A percentile compares a stretch with the other conserved stretches of the same genome.
Evolutionary conservation across 2,329 filamentous ascomycete species (phyloP).

Genomic region (Cadophora luteo-olivacea): DNA sequence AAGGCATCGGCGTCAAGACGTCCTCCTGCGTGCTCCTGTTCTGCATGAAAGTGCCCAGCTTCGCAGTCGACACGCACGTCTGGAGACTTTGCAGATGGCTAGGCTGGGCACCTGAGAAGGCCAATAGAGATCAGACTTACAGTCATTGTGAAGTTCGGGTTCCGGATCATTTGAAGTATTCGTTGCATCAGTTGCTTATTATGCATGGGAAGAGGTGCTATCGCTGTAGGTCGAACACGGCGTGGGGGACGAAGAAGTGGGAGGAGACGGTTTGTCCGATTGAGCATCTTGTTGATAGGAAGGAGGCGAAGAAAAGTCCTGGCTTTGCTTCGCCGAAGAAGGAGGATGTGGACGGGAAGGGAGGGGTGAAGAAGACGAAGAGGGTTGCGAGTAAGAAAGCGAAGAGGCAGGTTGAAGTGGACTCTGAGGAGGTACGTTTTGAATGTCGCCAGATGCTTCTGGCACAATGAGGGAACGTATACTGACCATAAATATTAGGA

Average conservation of each 20-base stretch:
- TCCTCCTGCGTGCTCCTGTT: conserved; percentile 63
- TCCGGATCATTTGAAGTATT: conserved; percentile 60
- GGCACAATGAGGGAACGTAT: background rate
- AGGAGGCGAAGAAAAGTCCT: conserved; percentile 44
- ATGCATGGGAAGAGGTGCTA: conserved; percentile 57
- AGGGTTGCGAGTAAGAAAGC: background rate
- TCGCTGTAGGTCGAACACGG: conserved; percentile 57
- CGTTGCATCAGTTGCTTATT: conserved; percentile 61
- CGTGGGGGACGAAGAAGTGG: conserved; percentile 67
- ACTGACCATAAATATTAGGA: background rate
- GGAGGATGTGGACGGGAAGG: conserved; percentile 6
- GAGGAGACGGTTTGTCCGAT: conserved; percentile 64
- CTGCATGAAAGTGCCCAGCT: conserved; percentile 58
- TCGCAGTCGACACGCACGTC: conserved; percentile 65
- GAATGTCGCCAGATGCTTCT: too few relatives aligned
- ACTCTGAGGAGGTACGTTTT: background rate
- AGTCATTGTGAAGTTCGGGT: conserved; percentile 59
- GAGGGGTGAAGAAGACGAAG: conserved; percentile 11
- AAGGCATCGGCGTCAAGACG: conserved; percentile 63
- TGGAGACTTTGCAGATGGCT: conserved; percentile 59
- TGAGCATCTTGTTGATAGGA: conserved; percentile 65
- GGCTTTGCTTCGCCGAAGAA: background rate
- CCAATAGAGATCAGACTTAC: conserved; percentile 55
- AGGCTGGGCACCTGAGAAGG: conserved; percentile 60
- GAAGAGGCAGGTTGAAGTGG: background rate